Percentiles rank a stretch among this genome's conserved stretches.
phyloP scores from a whole-genome alignment of 2,329 filamentous ascomycete species.

The Ophiostoma piceae region DNA sequence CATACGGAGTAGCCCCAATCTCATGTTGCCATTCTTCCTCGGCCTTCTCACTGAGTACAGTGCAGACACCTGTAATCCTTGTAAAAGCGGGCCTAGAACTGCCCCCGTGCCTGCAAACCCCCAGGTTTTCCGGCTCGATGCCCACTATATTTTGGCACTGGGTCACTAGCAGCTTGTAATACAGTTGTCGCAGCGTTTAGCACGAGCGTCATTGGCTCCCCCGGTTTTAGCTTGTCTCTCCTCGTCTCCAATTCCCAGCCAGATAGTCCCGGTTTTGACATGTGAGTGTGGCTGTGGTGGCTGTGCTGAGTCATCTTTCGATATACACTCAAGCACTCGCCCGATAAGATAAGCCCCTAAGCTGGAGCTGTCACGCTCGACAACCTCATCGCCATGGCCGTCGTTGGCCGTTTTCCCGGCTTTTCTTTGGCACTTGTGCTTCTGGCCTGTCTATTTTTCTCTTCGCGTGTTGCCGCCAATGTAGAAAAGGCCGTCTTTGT shows the following conservation, averaged over 20 bases:
- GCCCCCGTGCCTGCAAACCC: neutral
- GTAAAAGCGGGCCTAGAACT: constrained; percentile 23
- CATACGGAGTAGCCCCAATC: neutral
- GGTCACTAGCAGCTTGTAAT: neutral
- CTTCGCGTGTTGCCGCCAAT: constrained; percentile 53
- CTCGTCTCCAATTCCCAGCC: neutral
- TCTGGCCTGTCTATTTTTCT: constrained; percentile 18
- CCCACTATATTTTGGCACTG: constrained; percentile 2
- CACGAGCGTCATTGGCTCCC: constrained; percentile 5
- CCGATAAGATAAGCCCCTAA: constrained; percentile 7
- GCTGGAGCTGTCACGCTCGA: neutral
- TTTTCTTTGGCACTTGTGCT: constrained; percentile 25
- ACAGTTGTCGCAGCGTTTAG: neutral
- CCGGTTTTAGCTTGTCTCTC: too few species aligned
- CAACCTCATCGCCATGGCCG: constrained; percentile 5
- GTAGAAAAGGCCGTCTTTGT: constrained; percentile 88
- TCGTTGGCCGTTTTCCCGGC: neutral
- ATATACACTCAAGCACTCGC: neutral
- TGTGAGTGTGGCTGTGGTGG: constrained; percentile 28
- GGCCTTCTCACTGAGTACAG: neutral
- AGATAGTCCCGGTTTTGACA: constrained; percentile 18
- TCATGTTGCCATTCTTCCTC: neutral
- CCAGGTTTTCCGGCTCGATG: constrained; percentile 17
- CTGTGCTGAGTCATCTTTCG: constrained; percentile 1
- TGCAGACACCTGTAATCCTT: constrained; percentile 18